These are phyloP conservation scores for Pyrenula massariospora DNA, from an alignment of 495 filamentous ascomycete species.

Conservation along the genomic window DNA sequence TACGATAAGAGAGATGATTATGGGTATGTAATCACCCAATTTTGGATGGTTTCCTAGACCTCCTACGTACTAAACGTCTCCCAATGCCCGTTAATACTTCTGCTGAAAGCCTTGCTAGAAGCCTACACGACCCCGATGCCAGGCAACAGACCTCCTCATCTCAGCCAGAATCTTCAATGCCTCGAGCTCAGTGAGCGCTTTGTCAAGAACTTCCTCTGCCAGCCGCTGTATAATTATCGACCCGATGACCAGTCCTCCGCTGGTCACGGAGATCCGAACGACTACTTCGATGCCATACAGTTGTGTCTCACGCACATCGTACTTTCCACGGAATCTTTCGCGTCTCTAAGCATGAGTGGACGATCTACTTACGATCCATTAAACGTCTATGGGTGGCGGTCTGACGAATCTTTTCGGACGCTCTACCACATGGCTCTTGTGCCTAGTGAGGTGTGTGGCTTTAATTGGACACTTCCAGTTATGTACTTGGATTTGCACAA, in stretches of 20 bases:
- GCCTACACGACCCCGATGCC: not conserved
- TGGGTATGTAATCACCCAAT: constrained; percentile 9
- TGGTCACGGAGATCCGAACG: not conserved
- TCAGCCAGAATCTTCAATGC: not conserved
- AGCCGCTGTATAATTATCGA: not conserved
- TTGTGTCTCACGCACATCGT: not conserved
- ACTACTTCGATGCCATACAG: not conserved
- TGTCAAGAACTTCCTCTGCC: not conserved
- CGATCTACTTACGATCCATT: not conserved
- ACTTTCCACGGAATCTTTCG: not conserved
- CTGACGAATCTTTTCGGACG: not conserved
- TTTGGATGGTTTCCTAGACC: no score
- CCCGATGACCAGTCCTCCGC: not conserved
- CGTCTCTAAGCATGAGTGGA: not conserved
- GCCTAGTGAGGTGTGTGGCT: not conserved
- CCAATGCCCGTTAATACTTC: no score
- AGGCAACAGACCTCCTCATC: not conserved
- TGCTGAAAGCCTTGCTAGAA: no score
- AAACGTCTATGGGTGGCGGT: not conserved
- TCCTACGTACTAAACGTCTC: no score
- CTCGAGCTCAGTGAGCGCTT: not conserved
- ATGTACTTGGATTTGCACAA: not conserved
- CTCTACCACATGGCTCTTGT: not conserved
- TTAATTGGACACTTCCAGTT: not conserved
- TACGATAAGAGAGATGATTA: constrained; percentile 8